Base-by-base conservation (phyloP, 768 basidiomycete genomes). In the Naganishia vishniacii region DNA sequence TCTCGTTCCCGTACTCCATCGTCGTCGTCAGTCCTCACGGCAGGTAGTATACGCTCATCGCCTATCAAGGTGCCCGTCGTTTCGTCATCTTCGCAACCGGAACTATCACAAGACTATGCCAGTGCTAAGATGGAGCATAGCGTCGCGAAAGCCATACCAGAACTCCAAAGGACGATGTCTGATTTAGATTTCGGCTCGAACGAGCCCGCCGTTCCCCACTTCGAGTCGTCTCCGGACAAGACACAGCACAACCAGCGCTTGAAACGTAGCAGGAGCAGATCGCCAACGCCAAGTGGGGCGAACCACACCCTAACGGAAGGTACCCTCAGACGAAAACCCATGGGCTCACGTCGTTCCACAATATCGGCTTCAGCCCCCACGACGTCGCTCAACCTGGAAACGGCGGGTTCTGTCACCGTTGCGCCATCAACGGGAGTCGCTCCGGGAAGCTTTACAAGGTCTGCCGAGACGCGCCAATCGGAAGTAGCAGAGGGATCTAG, bases 311-410 rank as follows among this genome's bases (percentile, higher is more conserved):
- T n/a, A n/a, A 15, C 34, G 7, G 49, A n/a, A n/a, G 25, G 12
- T 18, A 56, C 37, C 37, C 20, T 23, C 20, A 34, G 40, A 15
- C 53, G 53, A 16, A 56, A 41, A 23, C 53, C 53, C 15, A 26
- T 56, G 12, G 53, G 53, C 23, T 56, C 53, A 4, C 53, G 53
- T 25, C 32, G 53, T 20, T 56, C 53, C 1, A 56, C 53, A 2
- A 56, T 56, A 41, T 56, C 53, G 16, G 53, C 53, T 5, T 56
- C 53, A 13, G 53, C 53, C 15, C 23, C 53, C 8, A 56, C 53
- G 2, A 56, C 53, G 4, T 56, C 53, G 16, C 37, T 56, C 32
- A 56, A 56, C 23, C 23, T 56, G 34, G 53, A 56, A 12, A 56
- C 31, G 7, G 53, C 53, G 18, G 53, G 40, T 56, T 23, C 53